phyloP scores from a whole-genome alignment of 2,329 filamentous ascomycete genomes.

The Talaromyces sp. region DNA sequence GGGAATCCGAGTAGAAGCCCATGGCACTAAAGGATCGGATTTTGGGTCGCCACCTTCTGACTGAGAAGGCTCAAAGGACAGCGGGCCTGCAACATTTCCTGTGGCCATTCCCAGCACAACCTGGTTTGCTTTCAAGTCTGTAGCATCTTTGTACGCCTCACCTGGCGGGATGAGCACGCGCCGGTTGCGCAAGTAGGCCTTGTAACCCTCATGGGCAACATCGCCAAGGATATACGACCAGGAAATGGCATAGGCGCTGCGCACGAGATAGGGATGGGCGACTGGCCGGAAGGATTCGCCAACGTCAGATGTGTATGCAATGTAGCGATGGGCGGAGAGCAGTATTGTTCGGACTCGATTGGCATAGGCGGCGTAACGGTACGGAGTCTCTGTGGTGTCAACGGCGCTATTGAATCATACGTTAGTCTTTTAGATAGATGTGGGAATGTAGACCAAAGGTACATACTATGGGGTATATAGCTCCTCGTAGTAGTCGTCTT shows the following conservation, averaged over 20 bases:
- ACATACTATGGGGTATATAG: slow-evolving; percentile 75
- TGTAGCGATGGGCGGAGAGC: slow-evolving; percentile 85
- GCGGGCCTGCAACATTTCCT: slow-evolving; percentile 23
- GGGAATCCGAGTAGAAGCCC: slow-evolving; percentile 50
- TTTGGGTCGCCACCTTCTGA: slow-evolving; percentile 9
- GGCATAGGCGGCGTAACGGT: slow-evolving; percentile 92
- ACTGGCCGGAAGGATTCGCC: slow-evolving; percentile 94
- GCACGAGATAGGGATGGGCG: slow-evolving; percentile 77
- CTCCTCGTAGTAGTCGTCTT: slow-evolving; percentile 73
- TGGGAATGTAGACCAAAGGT: not conserved
- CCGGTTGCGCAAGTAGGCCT: slow-evolving; percentile 86
- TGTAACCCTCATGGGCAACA: slow-evolving; percentile 89
- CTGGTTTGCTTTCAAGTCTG: slow-evolving; percentile 24
- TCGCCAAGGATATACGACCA: slow-evolving; percentile 93
- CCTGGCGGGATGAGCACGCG: slow-evolving; percentile 64
- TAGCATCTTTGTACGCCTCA: slow-evolving; percentile 42
- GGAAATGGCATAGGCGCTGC: slow-evolving; percentile 79
- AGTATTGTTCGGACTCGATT: slow-evolving; percentile 81
- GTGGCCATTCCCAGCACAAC: slow-evolving; percentile 33
- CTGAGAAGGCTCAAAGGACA: slow-evolving; percentile 7
- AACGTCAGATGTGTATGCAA: slow-evolving; percentile 94
- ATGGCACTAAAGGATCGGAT: slow-evolving; percentile 26
- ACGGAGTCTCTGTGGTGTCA: slow-evolving; percentile 76
- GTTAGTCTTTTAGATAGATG: not conserved
- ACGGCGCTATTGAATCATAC: slow-evolving; percentile 49